phyloP scores from a whole-genome alignment of 2,329 filamentous ascomycete genomes.

The Verticillium dahliae region DNA sequence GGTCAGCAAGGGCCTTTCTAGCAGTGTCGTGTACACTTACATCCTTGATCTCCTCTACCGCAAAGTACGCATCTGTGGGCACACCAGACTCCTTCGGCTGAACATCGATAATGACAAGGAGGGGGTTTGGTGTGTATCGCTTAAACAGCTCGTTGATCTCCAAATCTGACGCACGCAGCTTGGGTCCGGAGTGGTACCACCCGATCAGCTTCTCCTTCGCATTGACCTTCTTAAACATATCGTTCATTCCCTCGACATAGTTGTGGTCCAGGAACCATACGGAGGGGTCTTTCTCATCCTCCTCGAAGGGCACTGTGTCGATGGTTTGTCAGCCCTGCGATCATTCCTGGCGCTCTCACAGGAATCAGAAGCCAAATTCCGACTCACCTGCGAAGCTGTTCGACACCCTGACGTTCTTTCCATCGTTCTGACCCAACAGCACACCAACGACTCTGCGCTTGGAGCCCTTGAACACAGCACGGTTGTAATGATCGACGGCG shows the following conservation, averaged over 20 bases:
- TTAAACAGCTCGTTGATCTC: constrained; percentile 99
- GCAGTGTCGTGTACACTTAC: constrained; percentile 45
- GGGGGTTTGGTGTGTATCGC: constrained; percentile 92
- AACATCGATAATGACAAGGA: constrained; percentile 96
- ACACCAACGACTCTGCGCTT: constrained; percentile 87
- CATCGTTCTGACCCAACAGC: constrained; percentile 89
- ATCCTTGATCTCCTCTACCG: constrained; percentile 98
- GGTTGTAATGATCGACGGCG: constrained; percentile 96
- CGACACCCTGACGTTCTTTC: constrained; percentile 91
- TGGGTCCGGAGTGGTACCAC: constrained; percentile 98
- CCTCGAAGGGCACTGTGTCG: constrained; percentile 83
- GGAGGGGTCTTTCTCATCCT: constrained; percentile 96
- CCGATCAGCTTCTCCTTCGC: constrained; percentile 97
- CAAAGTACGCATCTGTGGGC: constrained; percentile 97
- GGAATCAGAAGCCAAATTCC: background rate
- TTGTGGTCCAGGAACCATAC: constrained; percentile 99
- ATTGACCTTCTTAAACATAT: constrained; percentile 99
- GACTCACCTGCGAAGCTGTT: constrained; percentile 92
- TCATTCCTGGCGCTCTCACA: constrained; percentile 4
- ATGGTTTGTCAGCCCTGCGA: constrained; percentile 9
- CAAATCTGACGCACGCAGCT: constrained; percentile 90
- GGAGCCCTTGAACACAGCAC: constrained; percentile 81
- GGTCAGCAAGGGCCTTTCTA: constrained; percentile 1
- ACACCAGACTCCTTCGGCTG: constrained; percentile 97
- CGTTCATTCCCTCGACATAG: constrained; percentile 98